A percentile compares a stretch with the other conserved stretches of the same genome.
Evolutionary conservation across 306 rosid species (phyloP).

Genomic region (Gastrolobium bilobum): DNA sequence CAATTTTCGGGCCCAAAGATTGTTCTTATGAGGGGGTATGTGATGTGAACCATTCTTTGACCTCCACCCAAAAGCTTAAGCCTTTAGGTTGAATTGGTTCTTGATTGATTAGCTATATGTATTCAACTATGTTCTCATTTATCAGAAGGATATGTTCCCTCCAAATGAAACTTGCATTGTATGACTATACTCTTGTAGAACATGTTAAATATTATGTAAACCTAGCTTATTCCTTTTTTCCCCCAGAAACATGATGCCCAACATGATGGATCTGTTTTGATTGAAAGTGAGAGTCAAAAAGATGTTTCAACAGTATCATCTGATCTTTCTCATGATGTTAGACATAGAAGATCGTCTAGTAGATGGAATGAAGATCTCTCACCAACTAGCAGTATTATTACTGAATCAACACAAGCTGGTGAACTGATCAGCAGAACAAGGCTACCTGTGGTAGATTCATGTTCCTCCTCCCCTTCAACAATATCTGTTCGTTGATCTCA

Average conservation of each 20-base stretch:
- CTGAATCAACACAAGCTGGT: conserved; percentile 85
- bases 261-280: conserved; percentile 63
- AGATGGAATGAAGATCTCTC: conserved; percentile 84
- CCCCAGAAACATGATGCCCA: conserved; percentile 69
- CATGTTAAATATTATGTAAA: conserved; percentile 34
- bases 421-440: conserved; percentile 77
- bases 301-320: conserved; percentile 62
- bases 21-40: conserved; percentile 24
- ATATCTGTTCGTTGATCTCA: conserved; percentile 29
- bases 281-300: conserved; percentile 70
- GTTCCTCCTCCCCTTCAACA: conserved; percentile 36
- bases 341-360: conserved; percentile 85
- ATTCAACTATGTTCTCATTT: conserved; percentile 8
- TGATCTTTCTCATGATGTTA: conserved; percentile 68
- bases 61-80: conserved; percentile 1
- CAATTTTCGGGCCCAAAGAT: conserved; percentile 21
- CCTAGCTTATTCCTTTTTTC: conserved; percentile 36
- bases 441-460: conserved; percentile 55
- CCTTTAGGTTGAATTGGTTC: conserved; percentile 28
- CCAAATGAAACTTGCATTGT: conserved; percentile 17
- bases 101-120: conserved; percentile 30
- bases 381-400: conserved; percentile 73
- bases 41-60: neutral
- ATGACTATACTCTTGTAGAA: conserved; percentile 40
- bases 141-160: conserved; percentile 33